Evolutionary conservation across 1,139 yeast genomes (phyloP).

Genomic region (Suhomyces choctaworum): DNA sequence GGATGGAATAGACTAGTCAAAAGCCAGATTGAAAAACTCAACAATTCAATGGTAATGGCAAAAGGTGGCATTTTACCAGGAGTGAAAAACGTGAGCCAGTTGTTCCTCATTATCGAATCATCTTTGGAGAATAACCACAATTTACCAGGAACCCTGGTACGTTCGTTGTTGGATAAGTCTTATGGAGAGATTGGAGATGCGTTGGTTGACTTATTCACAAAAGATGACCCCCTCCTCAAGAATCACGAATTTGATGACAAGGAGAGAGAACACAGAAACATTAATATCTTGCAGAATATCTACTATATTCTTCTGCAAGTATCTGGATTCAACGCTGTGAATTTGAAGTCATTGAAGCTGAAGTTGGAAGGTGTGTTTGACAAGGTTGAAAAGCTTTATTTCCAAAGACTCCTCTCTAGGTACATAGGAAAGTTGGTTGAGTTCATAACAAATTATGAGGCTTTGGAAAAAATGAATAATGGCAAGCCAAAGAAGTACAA

Average conservation of each 20-base stretch:
- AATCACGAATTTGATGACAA: constrained; percentile 54
- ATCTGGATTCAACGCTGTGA: constrained; percentile 29
- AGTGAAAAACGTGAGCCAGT: constrained; percentile 35
- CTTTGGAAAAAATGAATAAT: constrained; percentile 43
- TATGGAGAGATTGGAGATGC: constrained; percentile 41
- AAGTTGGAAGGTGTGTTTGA: constrained; percentile 52
- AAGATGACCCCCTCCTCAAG: constrained; percentile 48
- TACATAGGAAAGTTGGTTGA: constrained; percentile 63
- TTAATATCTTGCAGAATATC: constrained; percentile 64
- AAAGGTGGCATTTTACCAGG: constrained; percentile 43
- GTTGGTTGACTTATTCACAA: constrained; percentile 35
- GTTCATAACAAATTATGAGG: constrained; percentile 66
- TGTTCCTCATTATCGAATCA: constrained; percentile 38
- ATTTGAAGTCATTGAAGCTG: constrained; percentile 37
- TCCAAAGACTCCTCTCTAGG: constrained; percentile 48
- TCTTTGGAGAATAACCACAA: constrained; percentile 25
- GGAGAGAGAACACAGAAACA: constrained; percentile 57
- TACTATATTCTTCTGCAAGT: constrained; percentile 58
- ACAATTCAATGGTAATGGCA: constrained; percentile 48
- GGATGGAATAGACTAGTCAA: constrained; percentile 64
- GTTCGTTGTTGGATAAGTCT: constrained; percentile 41
- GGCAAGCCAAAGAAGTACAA: constrained; percentile 66
- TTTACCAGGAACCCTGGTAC: constrained; percentile 26
- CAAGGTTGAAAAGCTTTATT: constrained; percentile 40
- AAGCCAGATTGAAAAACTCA: constrained; percentile 53